These are phyloP conservation scores for Clavispora santaluciae DNA, from an alignment of 805 yeast species.

Conservation along the genomic window DNA sequence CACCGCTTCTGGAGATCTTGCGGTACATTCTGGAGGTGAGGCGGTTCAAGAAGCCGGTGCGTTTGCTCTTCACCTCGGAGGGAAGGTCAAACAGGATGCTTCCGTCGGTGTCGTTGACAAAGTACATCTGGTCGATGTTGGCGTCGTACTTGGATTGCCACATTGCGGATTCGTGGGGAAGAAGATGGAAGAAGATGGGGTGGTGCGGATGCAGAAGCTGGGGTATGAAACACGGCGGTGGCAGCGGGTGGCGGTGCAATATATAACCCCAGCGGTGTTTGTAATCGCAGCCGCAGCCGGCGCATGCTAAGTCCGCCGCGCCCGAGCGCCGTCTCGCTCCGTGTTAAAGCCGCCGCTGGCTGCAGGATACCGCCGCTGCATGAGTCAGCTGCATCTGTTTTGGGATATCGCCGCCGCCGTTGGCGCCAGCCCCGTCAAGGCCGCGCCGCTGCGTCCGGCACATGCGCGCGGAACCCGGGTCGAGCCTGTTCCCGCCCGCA, in stretches of 20 bases:
- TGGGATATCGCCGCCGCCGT: not conserved
- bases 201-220: not conserved
- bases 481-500: too few species aligned
- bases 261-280: not conserved
- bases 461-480: not conserved
- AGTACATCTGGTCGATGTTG: constrained; percentile 14
- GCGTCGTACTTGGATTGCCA: constrained; percentile 15
- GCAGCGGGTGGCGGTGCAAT: not conserved
- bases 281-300: not conserved
- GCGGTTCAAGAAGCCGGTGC: constrained; percentile 5
- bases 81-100: constrained; percentile 15
- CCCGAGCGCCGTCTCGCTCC: not conserved
- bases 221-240: not conserved
- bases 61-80: constrained; percentile 10
- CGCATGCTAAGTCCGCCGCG: not conserved
- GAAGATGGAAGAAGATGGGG: not conserved
- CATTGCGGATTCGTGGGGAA: too few species aligned
- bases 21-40: constrained; percentile 10
- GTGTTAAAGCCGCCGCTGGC: not conserved
- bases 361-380: not conserved
- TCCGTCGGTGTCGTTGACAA: constrained; percentile 11
- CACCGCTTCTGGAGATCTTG: constrained; percentile 6
- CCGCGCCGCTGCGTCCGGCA: not conserved
- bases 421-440: not conserved
- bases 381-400: not conserved